Percentiles rank a stretch among this genome's conserved stretches.
These are phyloP conservation scores for Colletotrichum gigasporum DNA, from an alignment of 2,329 filamentous ascomycete species.

Conservation along the genomic window DNA sequence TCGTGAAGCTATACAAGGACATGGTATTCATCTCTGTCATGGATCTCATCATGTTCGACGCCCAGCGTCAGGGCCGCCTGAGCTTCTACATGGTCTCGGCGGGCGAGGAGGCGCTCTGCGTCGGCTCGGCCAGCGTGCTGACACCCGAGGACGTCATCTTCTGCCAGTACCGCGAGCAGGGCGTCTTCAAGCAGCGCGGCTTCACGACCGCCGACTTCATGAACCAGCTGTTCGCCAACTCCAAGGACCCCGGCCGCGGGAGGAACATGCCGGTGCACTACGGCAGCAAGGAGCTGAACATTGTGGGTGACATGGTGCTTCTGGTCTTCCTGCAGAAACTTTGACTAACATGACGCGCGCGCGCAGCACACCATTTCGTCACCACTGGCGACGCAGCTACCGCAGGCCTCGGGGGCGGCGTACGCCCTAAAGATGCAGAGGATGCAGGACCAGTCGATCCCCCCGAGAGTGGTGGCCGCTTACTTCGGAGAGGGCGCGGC, in stretches of 20 bases:
- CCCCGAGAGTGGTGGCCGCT: conserved; percentile 77
- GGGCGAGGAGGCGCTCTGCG: conserved; percentile 92
- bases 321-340: background rate
- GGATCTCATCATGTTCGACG: conserved; percentile 98
- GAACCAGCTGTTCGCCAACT: conserved; percentile 92
- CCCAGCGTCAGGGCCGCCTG: conserved; percentile 90
- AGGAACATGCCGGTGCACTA: conserved; percentile 99
- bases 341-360: background rate
- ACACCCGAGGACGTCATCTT: conserved; percentile 90
- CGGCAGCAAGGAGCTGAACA: conserved; percentile 83
- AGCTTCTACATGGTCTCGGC: conserved; percentile 98
- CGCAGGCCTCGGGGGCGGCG: conserved; percentile 86
- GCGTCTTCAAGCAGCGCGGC: conserved; percentile 89
- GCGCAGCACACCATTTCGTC: conserved; percentile 82
- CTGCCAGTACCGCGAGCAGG: conserved; percentile 93
- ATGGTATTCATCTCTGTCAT: conserved; percentile 82
- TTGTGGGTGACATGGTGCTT: conserved; percentile 65
- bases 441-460: conserved; percentile 73
- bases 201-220: conserved; percentile 92
- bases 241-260: conserved; percentile 79
- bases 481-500: conserved; percentile 94
- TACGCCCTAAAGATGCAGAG: conserved; percentile 88
- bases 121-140: conserved; percentile 87
- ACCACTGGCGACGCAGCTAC: conserved; percentile 87
- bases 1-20: conserved; percentile 69